These are phyloP conservation scores for Lachnellula arida DNA, from an alignment of 2,329 filamentous ascomycete species.

Conservation along the genomic window DNA sequence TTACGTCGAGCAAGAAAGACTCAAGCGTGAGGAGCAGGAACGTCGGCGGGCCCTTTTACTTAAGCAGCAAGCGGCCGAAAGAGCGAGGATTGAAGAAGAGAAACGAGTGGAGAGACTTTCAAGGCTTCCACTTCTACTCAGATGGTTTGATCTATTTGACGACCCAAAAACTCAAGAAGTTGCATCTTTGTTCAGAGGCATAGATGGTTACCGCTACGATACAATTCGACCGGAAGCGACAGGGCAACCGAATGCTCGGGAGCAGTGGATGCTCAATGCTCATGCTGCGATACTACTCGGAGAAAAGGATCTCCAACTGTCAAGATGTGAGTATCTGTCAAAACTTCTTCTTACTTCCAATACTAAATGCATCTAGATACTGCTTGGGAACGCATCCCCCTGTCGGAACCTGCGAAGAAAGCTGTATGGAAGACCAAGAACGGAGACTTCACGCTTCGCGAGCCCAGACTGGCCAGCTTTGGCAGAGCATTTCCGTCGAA, in stretches of 20 bases:
- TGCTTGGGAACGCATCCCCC: constrained; percentile 53
- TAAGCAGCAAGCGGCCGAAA: constrained; percentile 46
- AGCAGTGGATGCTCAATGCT: constrained; percentile 63
- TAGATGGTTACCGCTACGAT: constrained; percentile 60
- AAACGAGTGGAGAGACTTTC: constrained; percentile 50
- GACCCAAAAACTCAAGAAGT: constrained; percentile 48
- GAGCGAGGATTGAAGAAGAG: constrained; percentile 45
- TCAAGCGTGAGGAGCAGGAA: constrained; percentile 36
- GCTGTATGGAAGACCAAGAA: constrained; percentile 57
- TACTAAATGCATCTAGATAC: constrained; percentile 41
- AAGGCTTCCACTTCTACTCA: constrained; percentile 55
- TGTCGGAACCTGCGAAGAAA: constrained; percentile 50
- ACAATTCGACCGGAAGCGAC: constrained; percentile 52
- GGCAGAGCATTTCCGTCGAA: constrained; percentile 46
- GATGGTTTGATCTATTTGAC: constrained; percentile 52
- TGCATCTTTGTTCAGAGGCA: constrained; percentile 50
- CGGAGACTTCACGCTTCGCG: constrained; percentile 51
- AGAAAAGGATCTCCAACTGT: constrained; percentile 57
- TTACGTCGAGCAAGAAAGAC: constrained; percentile 31
- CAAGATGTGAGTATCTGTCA: constrained; percentile 47
- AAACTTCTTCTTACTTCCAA: constrained; percentile 1
- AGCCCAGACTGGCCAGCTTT: constrained; percentile 46
- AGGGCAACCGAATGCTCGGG: constrained; percentile 51
- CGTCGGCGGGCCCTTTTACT: constrained; percentile 25
- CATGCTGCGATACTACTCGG: constrained; percentile 60